phyloP scores from a whole-genome alignment of 805 yeast genomes.

The Candida suzukii region DNA sequence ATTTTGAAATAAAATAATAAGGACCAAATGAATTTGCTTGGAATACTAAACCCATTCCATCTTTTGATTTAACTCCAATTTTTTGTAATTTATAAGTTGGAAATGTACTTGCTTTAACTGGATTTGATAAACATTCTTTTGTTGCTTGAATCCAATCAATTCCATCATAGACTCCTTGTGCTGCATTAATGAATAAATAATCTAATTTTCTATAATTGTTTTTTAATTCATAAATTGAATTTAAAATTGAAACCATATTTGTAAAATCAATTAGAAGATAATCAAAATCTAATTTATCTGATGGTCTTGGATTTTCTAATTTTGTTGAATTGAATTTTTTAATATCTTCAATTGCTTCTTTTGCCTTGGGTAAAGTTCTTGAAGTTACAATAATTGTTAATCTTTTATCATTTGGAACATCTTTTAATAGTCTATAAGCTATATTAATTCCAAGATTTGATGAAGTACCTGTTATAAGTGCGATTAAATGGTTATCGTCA shows the following conservation, averaged over 20 bases:
- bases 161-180: slow-evolving; percentile 82
- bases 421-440: slow-evolving; percentile 69
- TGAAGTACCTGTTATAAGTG: slow-evolving; percentile 30
- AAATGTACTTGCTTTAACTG: slow-evolving; percentile 77
- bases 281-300: slow-evolving; percentile 71
- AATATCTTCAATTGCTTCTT: slow-evolving; percentile 60
- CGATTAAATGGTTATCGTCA: slow-evolving; percentile 14
- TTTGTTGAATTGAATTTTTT: slow-evolving; percentile 34
- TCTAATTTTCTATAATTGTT: slow-evolving; percentile 63
- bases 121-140: slow-evolving; percentile 56
- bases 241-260: slow-evolving; percentile 76
- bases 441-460: slow-evolving; percentile 81
- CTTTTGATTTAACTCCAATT: slow-evolving; percentile 67
- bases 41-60: slow-evolving; percentile 81
- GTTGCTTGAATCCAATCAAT: slow-evolving; percentile 80
- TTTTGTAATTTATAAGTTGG: slow-evolving; percentile 83
- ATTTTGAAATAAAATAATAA: slow-evolving; percentile 68
- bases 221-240: slow-evolving; percentile 64
- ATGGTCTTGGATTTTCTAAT: slow-evolving; percentile 26
- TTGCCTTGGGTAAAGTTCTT: slow-evolving; percentile 78
- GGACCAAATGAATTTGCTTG: slow-evolving; percentile 98
- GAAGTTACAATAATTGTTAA: slow-evolving; percentile 84
- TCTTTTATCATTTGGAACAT: slow-evolving; percentile 42
- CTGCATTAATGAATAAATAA: slow-evolving; percentile 80
- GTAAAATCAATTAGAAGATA: slow-evolving; percentile 86